These are phyloP conservation scores for Arabidopsis hybrid DNA, from an alignment of 441 rosid genomes.

Conservation along the genomic window DNA sequence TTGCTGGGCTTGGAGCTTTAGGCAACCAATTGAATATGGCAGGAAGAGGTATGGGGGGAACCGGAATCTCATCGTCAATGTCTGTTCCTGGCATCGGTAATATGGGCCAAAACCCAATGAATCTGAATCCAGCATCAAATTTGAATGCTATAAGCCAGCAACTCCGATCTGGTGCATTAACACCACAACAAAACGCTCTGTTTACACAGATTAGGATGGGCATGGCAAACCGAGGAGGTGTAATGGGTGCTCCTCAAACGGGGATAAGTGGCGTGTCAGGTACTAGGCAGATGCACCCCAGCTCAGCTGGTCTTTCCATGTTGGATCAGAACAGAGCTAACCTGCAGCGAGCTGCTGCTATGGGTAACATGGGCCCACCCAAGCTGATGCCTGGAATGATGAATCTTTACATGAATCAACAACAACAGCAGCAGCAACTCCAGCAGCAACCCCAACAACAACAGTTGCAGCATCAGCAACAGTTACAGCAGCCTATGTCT, in stretches of 20 bases:
- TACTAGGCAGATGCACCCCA: conserved; percentile 73
- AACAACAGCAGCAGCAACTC: conserved; percentile 53
- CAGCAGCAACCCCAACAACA: conserved; percentile 49
- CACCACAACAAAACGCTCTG: conserved; percentile 48
- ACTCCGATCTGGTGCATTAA: conserved; percentile 60
- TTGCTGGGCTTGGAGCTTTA: conserved; percentile 74
- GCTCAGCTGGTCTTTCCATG: conserved; percentile 71
- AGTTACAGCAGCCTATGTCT: conserved; percentile 46
- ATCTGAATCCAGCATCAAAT: conserved; percentile 62
- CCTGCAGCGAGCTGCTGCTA: conserved; percentile 63
- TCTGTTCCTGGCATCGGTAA: conserved; percentile 66
- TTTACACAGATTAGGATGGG: conserved; percentile 50
- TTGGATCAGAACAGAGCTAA: conserved; percentile 71
- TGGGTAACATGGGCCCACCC: conserved; percentile 93
- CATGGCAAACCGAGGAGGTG: conserved; percentile 38
- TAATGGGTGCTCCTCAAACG: conserved; percentile 68
- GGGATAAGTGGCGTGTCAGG: conserved; percentile 75
- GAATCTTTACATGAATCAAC: conserved; percentile 69
- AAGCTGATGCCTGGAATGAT: conserved; percentile 77
- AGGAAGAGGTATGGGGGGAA: conserved; percentile 74
- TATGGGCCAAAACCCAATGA: conserved; percentile 72
- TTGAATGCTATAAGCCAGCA: conserved; percentile 70
- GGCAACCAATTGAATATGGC: conserved; percentile 72
- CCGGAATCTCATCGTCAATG: conserved; percentile 83
- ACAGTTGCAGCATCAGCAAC: conserved; percentile 47